Percentiles rank a stretch among this genome's conserved stretches.
phyloP scores from a whole-genome alignment of 1,284 basidiomycete species.

The Nidula niveotomentosa region DNA sequence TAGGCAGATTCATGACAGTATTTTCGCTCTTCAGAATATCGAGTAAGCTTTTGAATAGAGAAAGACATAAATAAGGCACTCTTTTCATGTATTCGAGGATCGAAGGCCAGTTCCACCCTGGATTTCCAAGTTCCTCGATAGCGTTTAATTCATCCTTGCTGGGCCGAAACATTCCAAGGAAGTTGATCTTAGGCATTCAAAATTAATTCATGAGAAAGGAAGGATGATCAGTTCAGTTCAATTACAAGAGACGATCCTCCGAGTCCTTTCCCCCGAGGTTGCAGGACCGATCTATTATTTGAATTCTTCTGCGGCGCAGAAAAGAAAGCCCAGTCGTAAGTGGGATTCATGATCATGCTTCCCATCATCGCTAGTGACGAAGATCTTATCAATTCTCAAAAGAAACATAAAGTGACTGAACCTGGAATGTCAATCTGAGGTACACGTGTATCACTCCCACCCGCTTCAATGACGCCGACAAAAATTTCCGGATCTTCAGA shows the following conservation, averaged over 20 bases:
- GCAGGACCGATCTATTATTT: conserved; percentile 5
- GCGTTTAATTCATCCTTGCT: conserved; percentile 8
- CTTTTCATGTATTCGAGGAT: conserved; percentile 19
- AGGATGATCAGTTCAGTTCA: not conserved
- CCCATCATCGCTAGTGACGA: conserved; percentile 9
- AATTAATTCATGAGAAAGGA: not conserved
- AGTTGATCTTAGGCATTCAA: conserved; percentile 7
- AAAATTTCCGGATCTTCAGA: conserved; percentile 6
- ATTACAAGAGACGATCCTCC: conserved; percentile 15
- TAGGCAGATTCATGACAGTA: not conserved
- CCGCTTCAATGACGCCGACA: conserved; percentile 13
- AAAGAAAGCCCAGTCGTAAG: conserved; percentile 12
- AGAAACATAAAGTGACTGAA: not conserved
- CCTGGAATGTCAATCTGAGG: conserved; percentile 9
- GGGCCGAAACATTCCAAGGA: conserved; percentile 7
- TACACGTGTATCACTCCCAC: conserved; percentile 2
- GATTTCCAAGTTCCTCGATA: conserved; percentile 11
- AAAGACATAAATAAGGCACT: conserved; percentile 2
- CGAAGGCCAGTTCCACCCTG: conserved; percentile 17
- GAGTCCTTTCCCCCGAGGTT: conserved; percentile 13
- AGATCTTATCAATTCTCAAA: not conserved
- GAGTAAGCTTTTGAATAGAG: not conserved
- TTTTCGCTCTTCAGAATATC: not conserved
- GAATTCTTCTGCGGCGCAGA: conserved; percentile 7
- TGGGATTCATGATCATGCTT: conserved; percentile 11